Conservation (phyloP, 176 grass and related monocot species). For the Oryza brachyantha region DNA sequence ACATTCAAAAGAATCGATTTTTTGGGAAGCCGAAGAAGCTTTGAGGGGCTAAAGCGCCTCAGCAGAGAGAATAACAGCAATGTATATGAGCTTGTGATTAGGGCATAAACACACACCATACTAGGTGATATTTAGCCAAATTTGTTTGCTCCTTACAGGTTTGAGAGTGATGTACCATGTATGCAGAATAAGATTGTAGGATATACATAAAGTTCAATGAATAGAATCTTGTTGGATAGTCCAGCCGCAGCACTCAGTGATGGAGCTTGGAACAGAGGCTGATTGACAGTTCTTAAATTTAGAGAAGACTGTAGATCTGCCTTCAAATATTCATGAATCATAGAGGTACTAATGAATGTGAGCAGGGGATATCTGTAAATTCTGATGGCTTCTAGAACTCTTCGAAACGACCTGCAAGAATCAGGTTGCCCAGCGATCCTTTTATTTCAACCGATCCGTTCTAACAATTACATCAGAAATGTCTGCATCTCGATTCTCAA, state of each 20-base stretch:
- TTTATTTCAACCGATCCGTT: background rate
- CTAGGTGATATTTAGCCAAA: conserved; percentile 20
- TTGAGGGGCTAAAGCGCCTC: conserved; percentile 82
- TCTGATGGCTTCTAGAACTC: too few species aligned
- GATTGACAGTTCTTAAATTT: background rate
- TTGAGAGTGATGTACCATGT: conserved; percentile 1
- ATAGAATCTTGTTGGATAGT: background rate
- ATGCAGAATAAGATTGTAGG: conserved; percentile 24
- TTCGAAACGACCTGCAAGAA: too few species aligned
- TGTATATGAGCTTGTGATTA: conserved; percentile 83
- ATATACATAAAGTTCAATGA: background rate
- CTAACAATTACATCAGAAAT: background rate
- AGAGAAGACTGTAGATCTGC: background rate
- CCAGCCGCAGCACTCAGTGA: background rate
- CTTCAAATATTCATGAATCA: background rate
- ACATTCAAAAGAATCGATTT: conserved; percentile 83
- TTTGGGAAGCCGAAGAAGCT: conserved; percentile 85
- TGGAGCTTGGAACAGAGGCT: too few species aligned
- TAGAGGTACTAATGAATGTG: too few species aligned
- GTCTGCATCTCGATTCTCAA: background rate
- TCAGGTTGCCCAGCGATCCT: too few species aligned
- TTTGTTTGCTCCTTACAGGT: conserved; percentile 14
- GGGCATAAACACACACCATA: conserved; percentile 49
- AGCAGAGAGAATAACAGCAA: conserved; percentile 70
- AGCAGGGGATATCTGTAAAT: too few species aligned